Evolutionary conservation across 306 rosid genomes (phyloP).

Genomic region (Canavalia ensiformis): DNA sequence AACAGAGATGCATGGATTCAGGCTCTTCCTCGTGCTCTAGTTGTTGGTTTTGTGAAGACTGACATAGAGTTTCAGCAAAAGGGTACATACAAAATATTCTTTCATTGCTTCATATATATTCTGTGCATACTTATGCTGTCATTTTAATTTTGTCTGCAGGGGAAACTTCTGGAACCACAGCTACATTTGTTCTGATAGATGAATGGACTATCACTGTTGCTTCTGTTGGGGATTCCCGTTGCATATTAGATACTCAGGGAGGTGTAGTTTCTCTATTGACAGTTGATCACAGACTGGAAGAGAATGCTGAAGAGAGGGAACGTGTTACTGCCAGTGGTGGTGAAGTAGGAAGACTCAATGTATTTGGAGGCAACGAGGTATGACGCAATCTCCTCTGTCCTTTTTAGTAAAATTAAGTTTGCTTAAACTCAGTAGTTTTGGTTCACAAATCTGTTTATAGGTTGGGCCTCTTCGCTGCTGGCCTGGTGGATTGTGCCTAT

Average conservation of each 20-base stretch:
- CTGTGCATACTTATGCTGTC: conserved; percentile 33
- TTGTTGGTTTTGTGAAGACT: conserved; percentile 97
- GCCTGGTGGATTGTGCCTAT: conserved; percentile 99
- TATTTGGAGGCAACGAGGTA: conserved; percentile 94
- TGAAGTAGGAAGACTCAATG: conserved; percentile 98
- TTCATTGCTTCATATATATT: conserved; percentile 14
- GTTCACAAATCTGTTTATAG: conserved; percentile 51
- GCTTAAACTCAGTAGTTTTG: conserved; percentile 38
- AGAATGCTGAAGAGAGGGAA: conserved; percentile 94
- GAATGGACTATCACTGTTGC: conserved; percentile 99
- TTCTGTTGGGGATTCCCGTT: conserved; percentile 98
- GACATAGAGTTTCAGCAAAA: conserved; percentile 98
- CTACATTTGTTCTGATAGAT: conserved; percentile 89
- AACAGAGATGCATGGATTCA: conserved; percentile 96
- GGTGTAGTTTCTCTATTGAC: conserved; percentile 95
- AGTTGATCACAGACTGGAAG: conserved; percentile 97
- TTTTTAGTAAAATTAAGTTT: conserved; percentile 21
- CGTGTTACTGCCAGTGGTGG: conserved; percentile 99
- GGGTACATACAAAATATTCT: conserved; percentile 55
- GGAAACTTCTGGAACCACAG: conserved; percentile 99
- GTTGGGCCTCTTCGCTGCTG: conserved; percentile 99
- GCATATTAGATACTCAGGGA: conserved; percentile 95
- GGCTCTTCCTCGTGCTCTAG: conserved; percentile 96
- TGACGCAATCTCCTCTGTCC: conserved; percentile 42
- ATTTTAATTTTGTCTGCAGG: conserved; percentile 61